A percentile compares a stretch with the other conserved stretches of the same genome.
Conservation (phyloP, 1,139 yeast genomes). For the Saccharomyces hybrid region DNA sequence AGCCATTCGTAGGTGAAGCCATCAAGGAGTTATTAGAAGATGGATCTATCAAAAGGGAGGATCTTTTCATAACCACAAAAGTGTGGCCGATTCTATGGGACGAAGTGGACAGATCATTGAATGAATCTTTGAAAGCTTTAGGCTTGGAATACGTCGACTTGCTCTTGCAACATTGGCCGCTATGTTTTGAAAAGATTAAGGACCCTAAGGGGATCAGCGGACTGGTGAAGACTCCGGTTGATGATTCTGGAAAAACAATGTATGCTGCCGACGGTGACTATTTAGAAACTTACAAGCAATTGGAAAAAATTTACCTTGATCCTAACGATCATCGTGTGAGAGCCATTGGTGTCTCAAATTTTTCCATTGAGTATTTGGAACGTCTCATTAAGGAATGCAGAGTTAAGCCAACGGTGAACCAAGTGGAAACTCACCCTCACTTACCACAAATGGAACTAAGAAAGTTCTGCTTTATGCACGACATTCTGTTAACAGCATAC, state of each 20-base stretch:
- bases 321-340: slow-evolving; percentile 36
- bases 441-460: slow-evolving; percentile 46
- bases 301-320: slow-evolving; percentile 40
- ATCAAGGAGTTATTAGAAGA: slow-evolving; percentile 41
- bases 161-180: slow-evolving; percentile 57
- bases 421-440: slow-evolving; percentile 54
- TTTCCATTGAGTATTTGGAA: slow-evolving; percentile 40
- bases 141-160: slow-evolving; percentile 54
- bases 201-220: slow-evolving; percentile 32
- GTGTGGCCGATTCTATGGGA: slow-evolving; percentile 47
- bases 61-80: slow-evolving; percentile 51
- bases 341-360: slow-evolving; percentile 59
- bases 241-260: slow-evolving; percentile 35
- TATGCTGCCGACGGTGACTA: slow-evolving; percentile 40
- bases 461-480: slow-evolving; percentile 37
- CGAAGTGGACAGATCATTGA: slow-evolving; percentile 33
- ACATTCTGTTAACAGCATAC: slow-evolving; percentile 47
- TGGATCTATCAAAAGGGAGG: slow-evolving; percentile 47
- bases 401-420: slow-evolving; percentile 46
- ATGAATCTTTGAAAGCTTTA: slow-evolving; percentile 36
- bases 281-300: slow-evolving; percentile 40
- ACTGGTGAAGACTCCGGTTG: slow-evolving; percentile 17
- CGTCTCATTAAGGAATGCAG: slow-evolving; percentile 40
- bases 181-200: slow-evolving; percentile 40
- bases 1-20: slow-evolving; percentile 44